A percentile compares a stretch with the other conserved stretches of the same genome.
These are phyloP conservation scores for Tulasnella sp. DNA, from an alignment of 768 basidiomycete genomes.

Conservation along the genomic window DNA sequence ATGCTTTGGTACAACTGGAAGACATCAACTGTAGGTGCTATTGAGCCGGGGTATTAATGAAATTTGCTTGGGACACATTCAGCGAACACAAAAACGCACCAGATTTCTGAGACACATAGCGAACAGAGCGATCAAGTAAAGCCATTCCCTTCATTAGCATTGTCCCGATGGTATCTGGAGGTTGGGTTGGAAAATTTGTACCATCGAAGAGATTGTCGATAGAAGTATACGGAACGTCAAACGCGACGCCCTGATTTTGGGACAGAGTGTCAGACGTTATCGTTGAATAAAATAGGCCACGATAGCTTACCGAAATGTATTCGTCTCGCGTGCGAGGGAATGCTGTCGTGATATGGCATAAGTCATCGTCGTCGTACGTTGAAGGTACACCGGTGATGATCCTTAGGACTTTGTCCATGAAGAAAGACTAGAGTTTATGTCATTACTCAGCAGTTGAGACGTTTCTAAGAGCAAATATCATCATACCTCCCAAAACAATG, in stretches of 20 bases:
- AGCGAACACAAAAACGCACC: not conserved
- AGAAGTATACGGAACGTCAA: constrained; percentile 1
- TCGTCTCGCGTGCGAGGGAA: constrained; percentile 19
- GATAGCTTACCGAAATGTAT: constrained; percentile 15
- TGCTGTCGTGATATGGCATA: constrained; percentile 10
- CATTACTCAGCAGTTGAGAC: not conserved
- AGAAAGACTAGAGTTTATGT: not conserved
- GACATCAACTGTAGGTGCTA: not conserved
- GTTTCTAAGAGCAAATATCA: not conserved
- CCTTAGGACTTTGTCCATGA: not conserved
- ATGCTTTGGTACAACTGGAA: not conserved
- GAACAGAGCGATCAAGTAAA: not conserved
- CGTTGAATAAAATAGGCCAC: not conserved
- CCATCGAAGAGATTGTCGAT: not conserved
- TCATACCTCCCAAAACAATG: constrained; percentile 7
- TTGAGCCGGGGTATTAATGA: not conserved
- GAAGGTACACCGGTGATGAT: not conserved
- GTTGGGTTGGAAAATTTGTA: not conserved
- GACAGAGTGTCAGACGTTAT: not conserved
- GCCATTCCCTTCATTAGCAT: constrained; percentile 2
- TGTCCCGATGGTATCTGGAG: not conserved
- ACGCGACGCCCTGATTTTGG: not conserved
- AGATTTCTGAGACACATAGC: not conserved
- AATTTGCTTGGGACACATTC: not conserved
- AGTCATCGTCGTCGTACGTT: not conserved